These are phyloP conservation scores for Thalia dealbata DNA, from an alignment of 176 grass and related monocot species.

Conservation along the genomic window DNA sequence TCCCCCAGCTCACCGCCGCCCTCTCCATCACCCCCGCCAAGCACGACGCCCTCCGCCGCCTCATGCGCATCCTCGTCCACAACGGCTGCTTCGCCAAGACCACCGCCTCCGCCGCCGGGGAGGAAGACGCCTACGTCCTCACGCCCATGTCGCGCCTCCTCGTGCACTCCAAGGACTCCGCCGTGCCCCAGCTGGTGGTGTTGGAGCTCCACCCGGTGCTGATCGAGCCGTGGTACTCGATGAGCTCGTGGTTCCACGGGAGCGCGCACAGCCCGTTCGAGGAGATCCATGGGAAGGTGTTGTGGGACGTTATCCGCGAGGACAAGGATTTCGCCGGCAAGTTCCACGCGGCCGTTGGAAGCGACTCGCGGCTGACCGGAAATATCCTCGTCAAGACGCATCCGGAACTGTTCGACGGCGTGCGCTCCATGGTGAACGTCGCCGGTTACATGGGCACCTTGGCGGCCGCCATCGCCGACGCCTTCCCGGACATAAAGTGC, in stretches of 20 bases:
- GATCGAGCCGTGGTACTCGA: not conserved
- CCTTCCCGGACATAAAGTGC: constrained; percentile 34
- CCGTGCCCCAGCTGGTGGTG: not conserved
- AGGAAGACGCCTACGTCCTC: constrained; percentile 7
- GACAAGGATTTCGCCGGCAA: not conserved
- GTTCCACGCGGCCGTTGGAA: constrained; percentile 25
- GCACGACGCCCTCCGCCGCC: constrained; percentile 17
- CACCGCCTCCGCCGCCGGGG: not conserved
- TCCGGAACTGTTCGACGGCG: constrained; percentile 4
- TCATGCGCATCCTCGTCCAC: constrained; percentile 29
- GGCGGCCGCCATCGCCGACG: constrained; percentile 10
- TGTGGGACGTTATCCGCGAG: constrained; percentile 11
- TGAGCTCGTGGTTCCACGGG: constrained; percentile 24
- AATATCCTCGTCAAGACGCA: not conserved
- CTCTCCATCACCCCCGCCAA: not conserved
- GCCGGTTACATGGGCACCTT: constrained; percentile 19
- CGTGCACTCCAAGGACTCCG: not conserved
- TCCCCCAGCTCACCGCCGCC: constrained; percentile 5
- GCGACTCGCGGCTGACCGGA: constrained; percentile 9
- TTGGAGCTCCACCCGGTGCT: not conserved
- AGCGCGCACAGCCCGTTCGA: not conserved
- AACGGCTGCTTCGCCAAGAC: constrained; percentile 16
- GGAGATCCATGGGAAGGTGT: constrained; percentile 11
- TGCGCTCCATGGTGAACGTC: constrained; percentile 35
- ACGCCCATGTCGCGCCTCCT: constrained; percentile 19